These are phyloP conservation scores for Mortierella sp. DNA, from an alignment of 371 early-diverging fungal species.

Conservation along the genomic window DNA sequence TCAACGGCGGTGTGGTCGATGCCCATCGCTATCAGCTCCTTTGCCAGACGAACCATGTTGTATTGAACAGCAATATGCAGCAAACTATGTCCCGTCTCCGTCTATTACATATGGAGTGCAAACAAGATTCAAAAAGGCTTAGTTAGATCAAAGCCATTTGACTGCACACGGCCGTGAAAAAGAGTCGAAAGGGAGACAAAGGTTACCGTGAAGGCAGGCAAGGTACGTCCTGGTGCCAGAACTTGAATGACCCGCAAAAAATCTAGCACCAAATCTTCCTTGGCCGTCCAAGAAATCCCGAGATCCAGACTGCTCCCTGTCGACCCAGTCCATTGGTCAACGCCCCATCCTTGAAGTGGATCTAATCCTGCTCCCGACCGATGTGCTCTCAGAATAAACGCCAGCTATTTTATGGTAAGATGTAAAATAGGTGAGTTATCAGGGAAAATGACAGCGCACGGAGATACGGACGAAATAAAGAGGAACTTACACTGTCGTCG, in stretches of 20 bases:
- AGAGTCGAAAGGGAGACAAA: not conserved
- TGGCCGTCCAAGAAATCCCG: slow-evolving; percentile 34
- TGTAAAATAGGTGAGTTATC: not conserved
- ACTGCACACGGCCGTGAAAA: not conserved
- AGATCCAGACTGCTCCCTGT: slow-evolving; percentile 32
- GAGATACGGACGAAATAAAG: not conserved
- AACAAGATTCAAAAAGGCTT: not conserved
- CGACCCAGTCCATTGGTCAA: slow-evolving; percentile 25
- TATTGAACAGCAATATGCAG: slow-evolving; percentile 42
- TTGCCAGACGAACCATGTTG: slow-evolving; percentile 26
- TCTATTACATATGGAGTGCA: slow-evolving; percentile 5
- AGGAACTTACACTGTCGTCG: slow-evolving; percentile 43
- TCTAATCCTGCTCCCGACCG: slow-evolving; percentile 23
- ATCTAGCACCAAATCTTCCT: slow-evolving; percentile 45
- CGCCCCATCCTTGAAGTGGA: slow-evolving; percentile 12
- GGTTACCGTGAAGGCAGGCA: slow-evolving; percentile 43
- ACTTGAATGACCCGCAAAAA: slow-evolving; percentile 42
- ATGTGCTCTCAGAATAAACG: slow-evolving; percentile 42
- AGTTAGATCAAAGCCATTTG: not conserved
- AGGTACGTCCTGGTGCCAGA: slow-evolving; percentile 40
- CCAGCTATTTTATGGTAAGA: slow-evolving; percentile 18
- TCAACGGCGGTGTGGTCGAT: slow-evolving; percentile 54
- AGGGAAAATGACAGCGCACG: not conserved
- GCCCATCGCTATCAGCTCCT: slow-evolving; percentile 45
- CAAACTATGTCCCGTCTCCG: slow-evolving; percentile 43